These are phyloP conservation scores for Hsuehochloa calcarea DNA, from an alignment of 176 grass and related monocot species.

Conservation along the genomic window DNA sequence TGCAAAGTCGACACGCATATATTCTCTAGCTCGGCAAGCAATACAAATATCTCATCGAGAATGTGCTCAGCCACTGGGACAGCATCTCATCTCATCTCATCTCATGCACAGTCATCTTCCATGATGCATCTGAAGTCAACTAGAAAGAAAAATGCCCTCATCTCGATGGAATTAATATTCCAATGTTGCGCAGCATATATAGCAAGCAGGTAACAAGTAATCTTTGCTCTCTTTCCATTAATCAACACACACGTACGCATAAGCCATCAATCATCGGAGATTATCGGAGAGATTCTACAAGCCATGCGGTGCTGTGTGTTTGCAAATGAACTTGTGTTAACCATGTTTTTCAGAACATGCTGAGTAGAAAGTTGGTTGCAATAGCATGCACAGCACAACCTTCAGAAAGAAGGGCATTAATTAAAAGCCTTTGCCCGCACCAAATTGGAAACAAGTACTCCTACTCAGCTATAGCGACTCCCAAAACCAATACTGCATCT, in stretches of 20 bases:
- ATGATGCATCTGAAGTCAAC: neutral
- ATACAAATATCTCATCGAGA: slow-evolving; percentile 8
- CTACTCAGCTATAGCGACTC: neutral
- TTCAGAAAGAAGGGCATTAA: slow-evolving; percentile 14
- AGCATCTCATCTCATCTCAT: neutral
- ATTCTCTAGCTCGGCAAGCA: neutral
- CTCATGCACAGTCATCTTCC: neutral
- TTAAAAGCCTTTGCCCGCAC: neutral
- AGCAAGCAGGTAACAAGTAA: neutral
- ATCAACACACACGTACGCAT: neutral
- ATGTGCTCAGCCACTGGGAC: slow-evolving; percentile 28
- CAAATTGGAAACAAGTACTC: neutral
- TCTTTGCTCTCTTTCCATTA: neutral
- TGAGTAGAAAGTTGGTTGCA: neutral
- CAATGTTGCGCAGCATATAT: neutral
- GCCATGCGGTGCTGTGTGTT: neutral
- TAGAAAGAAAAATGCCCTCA: neutral
- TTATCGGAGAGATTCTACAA: neutral
- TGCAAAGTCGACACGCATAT: slow-evolving; percentile 17
- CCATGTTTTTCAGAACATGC: no score
- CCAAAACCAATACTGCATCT: neutral
- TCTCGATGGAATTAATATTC: slow-evolving; percentile 13
- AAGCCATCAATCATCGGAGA: neutral
- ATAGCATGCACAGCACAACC: neutral
- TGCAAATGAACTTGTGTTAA: neutral